phyloP scores from a whole-genome alignment of 1,284 basidiomycete species.

The Sanghuangporus sanghuang region DNA sequence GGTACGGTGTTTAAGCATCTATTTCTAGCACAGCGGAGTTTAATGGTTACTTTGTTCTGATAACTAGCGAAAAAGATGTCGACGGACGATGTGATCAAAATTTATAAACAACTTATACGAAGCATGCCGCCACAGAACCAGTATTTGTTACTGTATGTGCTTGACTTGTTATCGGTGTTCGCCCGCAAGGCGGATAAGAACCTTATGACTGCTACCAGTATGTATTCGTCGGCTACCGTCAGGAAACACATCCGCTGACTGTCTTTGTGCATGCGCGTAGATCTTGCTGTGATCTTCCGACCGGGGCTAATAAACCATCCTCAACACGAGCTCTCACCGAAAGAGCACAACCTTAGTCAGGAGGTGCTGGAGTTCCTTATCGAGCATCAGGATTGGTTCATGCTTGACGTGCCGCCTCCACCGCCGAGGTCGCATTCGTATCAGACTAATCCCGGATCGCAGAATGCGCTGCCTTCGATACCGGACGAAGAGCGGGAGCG shows the following conservation, averaged over 20 bases:
- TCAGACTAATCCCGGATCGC: not conserved
- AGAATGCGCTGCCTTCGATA: not conserved
- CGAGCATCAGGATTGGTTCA: conserved; percentile 81
- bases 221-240: conserved; percentile 27
- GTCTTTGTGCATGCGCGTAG: conserved; percentile 33
- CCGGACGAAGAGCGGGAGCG: not conserved
- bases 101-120: conserved; percentile 83
- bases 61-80: conserved; percentile 55
- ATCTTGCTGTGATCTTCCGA: conserved; percentile 92
- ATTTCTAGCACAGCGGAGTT: not conserved
- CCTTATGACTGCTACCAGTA: conserved; percentile 92
- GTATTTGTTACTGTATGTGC: conserved; percentile 92
- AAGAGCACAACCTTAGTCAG: conserved; percentile 85
- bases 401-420: conserved; percentile 75
- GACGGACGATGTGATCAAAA: conserved; percentile 53
- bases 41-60: not conserved
- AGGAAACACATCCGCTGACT: not conserved
- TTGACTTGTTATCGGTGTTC: conserved; percentile 94
- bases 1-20: conserved; percentile 37
- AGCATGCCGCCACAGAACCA: conserved; percentile 86
- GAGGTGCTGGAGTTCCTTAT: conserved; percentile 94
- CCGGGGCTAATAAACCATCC: conserved; percentile 90
- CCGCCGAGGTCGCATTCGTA: conserved; percentile 28
- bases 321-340: conserved; percentile 73
- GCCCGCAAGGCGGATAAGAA: conserved; percentile 89